Evolutionary conservation across 140 eudicot species (phyloP), one percentile per base, ranked within the genome.

Genomic region (Bidens hawaiensis): DNA sequence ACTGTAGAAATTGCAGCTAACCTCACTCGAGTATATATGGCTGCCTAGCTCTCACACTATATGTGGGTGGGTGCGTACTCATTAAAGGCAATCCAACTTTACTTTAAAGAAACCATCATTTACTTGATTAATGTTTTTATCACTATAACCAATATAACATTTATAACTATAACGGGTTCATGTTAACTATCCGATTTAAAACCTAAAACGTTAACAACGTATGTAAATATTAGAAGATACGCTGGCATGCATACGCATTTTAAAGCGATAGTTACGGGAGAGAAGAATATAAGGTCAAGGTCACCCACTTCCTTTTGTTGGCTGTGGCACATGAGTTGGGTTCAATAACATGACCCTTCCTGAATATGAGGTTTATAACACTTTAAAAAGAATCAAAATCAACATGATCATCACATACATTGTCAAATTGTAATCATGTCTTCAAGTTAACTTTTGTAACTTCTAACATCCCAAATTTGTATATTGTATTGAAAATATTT

Each of bases 1-100:
- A 65, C 62, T 49, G 59, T 68, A 55, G 56, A 58, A 64, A 68
- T 42, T 57, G 67, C 74, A 68, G 74, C 74, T 70, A 60, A 60
- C 41, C 26, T 40, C 64, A 56, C 73, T 65, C 30, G 62, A 73
- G 68, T 73, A 62, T 59, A n/a, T n/a, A n/a, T n/a, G n/a, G n/a
- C n/a, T n/a, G 53, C 49, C 38, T 42, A 50, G 28, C 71, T 9
- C 65, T 64, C 76, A 62, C 76, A 63, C 65, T 41, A 41, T 62
- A 19, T 36, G 45, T 31, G 46, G 47, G 62, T 50, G 67, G 12
- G 59, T 69, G 55, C 64, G 51, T 43, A 66, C 46, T 73, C 54
- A 55, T 64, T 57, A 46, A 33, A 65, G 19, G 42, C 34, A 47
- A 52, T 9, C 23, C 52, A 25, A 60, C 22, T 13, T 49, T 4